phyloP scores from a whole-genome alignment of 2,329 filamentous ascomycete species.

The Alternaria angustiovoidea region DNA sequence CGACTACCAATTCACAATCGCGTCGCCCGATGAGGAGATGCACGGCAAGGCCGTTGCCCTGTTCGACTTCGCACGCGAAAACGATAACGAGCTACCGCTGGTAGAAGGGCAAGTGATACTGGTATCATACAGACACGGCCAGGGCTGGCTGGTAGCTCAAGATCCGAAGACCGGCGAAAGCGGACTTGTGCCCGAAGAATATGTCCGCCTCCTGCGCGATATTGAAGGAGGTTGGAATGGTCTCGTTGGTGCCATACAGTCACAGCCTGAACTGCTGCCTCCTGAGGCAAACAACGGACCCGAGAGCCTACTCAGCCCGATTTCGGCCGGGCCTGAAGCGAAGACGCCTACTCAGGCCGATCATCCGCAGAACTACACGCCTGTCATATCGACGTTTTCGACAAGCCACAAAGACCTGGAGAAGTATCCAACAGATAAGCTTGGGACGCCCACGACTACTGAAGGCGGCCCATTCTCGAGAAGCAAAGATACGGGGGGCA shows the following conservation, averaged over 20 bases:
- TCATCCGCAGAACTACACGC: slow-evolving; percentile 48
- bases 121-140: slow-evolving; percentile 93
- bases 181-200: slow-evolving; percentile 94
- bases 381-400: slow-evolving; percentile 61
- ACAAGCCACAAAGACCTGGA: slow-evolving; percentile 61
- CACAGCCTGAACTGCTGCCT: slow-evolving; percentile 15
- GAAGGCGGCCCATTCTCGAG: slow-evolving; percentile 33
- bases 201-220: slow-evolving; percentile 88
- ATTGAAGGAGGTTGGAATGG: slow-evolving; percentile 83
- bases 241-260: slow-evolving; percentile 43
- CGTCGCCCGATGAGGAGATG: slow-evolving; percentile 95
- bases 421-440: slow-evolving; percentile 54
- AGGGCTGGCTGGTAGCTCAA: slow-evolving; percentile 97
- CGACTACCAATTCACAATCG: slow-evolving; percentile 94
- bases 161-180: slow-evolving; percentile 94
- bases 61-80: slow-evolving; percentile 94
- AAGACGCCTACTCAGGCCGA: slow-evolving; percentile 52
- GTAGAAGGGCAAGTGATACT: slow-evolving; percentile 95
- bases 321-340: slow-evolving; percentile 48
- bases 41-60: slow-evolving; percentile 95
- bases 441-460: slow-evolving; percentile 47
- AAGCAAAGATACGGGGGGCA: slow-evolving; percentile 29
- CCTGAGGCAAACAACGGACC: slow-evolving; percentile 32
- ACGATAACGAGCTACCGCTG: slow-evolving; percentile 93
- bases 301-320: slow-evolving; percentile 44